Evolutionary conservation across 345 rosid species (phyloP).

Genomic region (Salix koriyanagi): DNA sequence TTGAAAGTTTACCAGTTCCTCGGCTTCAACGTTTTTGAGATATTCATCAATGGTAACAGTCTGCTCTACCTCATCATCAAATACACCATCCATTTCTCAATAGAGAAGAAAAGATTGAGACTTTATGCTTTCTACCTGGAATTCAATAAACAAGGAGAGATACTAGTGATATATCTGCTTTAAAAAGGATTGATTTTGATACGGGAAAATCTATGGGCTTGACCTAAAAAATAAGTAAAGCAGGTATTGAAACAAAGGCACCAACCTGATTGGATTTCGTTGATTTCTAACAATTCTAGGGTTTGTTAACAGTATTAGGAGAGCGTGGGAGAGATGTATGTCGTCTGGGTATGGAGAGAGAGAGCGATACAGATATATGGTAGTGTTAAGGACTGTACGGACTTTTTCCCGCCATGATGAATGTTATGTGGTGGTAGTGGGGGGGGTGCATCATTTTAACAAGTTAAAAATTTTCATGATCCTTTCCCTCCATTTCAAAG

Average conservation of each 20-base stretch:
- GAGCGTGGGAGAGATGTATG: background rate
- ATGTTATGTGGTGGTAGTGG: background rate
- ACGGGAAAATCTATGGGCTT: background rate
- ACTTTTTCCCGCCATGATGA: conserved; percentile 21
- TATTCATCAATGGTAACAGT: conserved; percentile 76
- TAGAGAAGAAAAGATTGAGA: background rate
- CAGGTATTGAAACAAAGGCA: background rate
- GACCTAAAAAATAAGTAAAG: background rate
- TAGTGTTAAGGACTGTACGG: conserved; percentile 9
- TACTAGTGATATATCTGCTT: background rate
- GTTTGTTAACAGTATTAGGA: background rate
- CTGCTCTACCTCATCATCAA: conserved; percentile 66
- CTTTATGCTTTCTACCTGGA: conserved; percentile 8
- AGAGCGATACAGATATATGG: background rate
- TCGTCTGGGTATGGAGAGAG: background rate
- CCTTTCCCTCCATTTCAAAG: conserved; percentile 11
- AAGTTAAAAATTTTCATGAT: background rate
- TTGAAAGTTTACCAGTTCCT: conserved; percentile 61
- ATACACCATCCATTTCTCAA: conserved; percentile 39
- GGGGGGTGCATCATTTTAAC: background rate
- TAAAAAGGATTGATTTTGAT: background rate
- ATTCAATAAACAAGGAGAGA: background rate
- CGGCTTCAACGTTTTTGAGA: conserved; percentile 69
- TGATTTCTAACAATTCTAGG: background rate
- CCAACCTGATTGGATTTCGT: background rate